Percentiles rank a stretch among this genome's conserved stretches.
Conservation (phyloP, 441 rosid genomes). For the Erodium moschatum region DNA sequence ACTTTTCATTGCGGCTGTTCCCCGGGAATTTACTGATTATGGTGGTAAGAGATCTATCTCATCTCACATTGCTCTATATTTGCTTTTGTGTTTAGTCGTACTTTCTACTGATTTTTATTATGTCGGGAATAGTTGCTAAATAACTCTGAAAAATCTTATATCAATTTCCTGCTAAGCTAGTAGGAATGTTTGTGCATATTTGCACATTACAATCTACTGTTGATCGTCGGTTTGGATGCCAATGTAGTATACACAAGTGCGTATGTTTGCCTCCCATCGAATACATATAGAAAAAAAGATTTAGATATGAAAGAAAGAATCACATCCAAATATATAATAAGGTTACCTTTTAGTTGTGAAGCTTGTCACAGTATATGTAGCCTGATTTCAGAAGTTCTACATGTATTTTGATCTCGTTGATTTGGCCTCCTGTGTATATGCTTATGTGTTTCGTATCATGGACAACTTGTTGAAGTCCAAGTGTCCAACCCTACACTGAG, state of each 20-base stretch:
- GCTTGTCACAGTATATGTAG: too few relatives aligned
- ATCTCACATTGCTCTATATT: neutral
- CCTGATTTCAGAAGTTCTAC: too few relatives aligned
- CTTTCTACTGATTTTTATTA: slow-evolving; percentile 17
- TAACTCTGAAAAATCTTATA: neutral
- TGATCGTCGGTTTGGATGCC: neutral
- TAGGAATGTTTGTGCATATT: neutral
- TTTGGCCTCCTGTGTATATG: neutral
- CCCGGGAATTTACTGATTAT: slow-evolving; percentile 73
- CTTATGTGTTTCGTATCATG: too few relatives aligned
- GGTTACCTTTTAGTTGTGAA: too few relatives aligned
- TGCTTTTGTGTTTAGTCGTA: slow-evolving; percentile 15
- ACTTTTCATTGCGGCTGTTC: slow-evolving; percentile 67
- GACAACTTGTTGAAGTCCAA: too few relatives aligned
- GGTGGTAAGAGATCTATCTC: slow-evolving; percentile 47
- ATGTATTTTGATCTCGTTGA: too few relatives aligned
- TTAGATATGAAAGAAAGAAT: too few relatives aligned
- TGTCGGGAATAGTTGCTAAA: neutral
- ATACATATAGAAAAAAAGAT: too few relatives aligned
- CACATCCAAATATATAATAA: too few relatives aligned
- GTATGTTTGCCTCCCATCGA: neutral
- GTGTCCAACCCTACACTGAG: too few relatives aligned
- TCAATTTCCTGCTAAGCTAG: neutral
- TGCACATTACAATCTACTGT: neutral
- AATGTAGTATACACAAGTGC: neutral